These are phyloP conservation scores for Cynanchum wilfordii DNA, from an alignment of 257 asterid species.

Conservation along the genomic window DNA sequence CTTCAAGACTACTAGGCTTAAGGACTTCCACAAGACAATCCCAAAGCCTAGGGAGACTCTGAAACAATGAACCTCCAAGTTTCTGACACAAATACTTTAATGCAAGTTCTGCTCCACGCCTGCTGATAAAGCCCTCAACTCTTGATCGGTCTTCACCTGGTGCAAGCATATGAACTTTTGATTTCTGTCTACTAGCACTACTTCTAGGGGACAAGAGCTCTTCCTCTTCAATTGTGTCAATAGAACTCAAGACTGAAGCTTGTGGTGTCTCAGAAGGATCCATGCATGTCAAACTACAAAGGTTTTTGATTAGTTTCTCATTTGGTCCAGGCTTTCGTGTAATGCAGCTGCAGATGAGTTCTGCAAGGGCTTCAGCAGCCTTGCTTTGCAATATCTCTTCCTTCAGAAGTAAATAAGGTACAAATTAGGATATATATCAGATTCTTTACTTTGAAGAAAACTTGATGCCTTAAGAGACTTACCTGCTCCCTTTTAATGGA, in stretches of 20 bases:
- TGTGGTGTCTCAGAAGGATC: constrained; percentile 98
- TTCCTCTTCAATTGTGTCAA: constrained; percentile 83
- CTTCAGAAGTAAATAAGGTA: constrained; percentile 41
- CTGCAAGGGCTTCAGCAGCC: constrained; percentile 96
- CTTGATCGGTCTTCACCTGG: constrained; percentile 84
- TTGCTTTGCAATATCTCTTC: constrained; percentile 91
- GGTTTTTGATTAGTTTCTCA: constrained; percentile 84
- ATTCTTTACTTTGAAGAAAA: constrained; percentile 3
- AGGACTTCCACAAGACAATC: constrained; percentile 92
- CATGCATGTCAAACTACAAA: constrained; percentile 77
- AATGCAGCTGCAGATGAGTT: constrained; percentile 77
- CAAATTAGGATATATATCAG: constrained; percentile 20
- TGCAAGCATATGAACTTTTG: constrained; percentile 60
- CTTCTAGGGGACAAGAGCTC: constrained; percentile 76
- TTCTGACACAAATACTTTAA: constrained; percentile 78
- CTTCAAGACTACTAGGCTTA: constrained; percentile 66
- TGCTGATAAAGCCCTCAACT: constrained; percentile 85
- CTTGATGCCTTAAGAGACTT: constrained; percentile 6
- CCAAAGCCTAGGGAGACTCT: constrained; percentile 91
- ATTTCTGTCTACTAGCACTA: constrained; percentile 47
- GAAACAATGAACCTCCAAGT: constrained; percentile 77
- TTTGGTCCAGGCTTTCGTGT: constrained; percentile 94
- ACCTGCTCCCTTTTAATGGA: constrained; percentile 96
- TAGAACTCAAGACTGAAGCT: constrained; percentile 76
- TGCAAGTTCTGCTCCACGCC: constrained; percentile 97